Conservation (phyloP, 208 protist species). For the Leishmania lainsoni region DNA sequence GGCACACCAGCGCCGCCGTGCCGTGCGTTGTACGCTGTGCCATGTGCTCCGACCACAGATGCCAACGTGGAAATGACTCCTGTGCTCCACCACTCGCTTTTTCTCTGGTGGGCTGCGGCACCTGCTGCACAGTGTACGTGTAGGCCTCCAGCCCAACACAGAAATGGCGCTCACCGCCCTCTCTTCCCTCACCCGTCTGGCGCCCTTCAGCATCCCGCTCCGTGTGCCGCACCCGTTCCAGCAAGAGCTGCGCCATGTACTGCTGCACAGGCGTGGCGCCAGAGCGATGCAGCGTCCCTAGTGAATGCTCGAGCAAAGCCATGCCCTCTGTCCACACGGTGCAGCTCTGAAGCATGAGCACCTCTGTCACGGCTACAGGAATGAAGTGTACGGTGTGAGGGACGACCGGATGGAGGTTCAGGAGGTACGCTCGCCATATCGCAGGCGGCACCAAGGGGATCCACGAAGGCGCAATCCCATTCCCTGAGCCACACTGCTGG, state of each 20-base stretch:
- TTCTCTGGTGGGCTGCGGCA: background rate
- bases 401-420: slow-evolving; percentile 15
- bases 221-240: slow-evolving; percentile 27
- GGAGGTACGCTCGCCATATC: slow-evolving; percentile 7
- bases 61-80: background rate
- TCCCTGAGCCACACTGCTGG: slow-evolving; percentile 14
- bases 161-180: slow-evolving; percentile 9
- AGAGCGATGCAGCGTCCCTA: slow-evolving; percentile 36
- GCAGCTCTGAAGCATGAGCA: slow-evolving; percentile 41
- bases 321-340: slow-evolving; percentile 32
- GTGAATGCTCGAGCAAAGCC: slow-evolving; percentile 43
- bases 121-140: slow-evolving; percentile 16
- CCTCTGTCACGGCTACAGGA: slow-evolving; percentile 41
- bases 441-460: slow-evolving; percentile 2
- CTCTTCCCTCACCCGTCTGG: background rate
- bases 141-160: slow-evolving; percentile 5
- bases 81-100: background rate
- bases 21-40: background rate
- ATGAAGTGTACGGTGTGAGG: slow-evolving; percentile 69
- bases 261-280: slow-evolving; percentile 64
- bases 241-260: slow-evolving; percentile 33
- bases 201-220: background rate
- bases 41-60: slow-evolving; percentile 9
- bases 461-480: background rate
- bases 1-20: slow-evolving; percentile 23